Base-by-base conservation (phyloP, 2,329 filamentous ascomycete species). In the Aureobasidium vineae region DNA sequence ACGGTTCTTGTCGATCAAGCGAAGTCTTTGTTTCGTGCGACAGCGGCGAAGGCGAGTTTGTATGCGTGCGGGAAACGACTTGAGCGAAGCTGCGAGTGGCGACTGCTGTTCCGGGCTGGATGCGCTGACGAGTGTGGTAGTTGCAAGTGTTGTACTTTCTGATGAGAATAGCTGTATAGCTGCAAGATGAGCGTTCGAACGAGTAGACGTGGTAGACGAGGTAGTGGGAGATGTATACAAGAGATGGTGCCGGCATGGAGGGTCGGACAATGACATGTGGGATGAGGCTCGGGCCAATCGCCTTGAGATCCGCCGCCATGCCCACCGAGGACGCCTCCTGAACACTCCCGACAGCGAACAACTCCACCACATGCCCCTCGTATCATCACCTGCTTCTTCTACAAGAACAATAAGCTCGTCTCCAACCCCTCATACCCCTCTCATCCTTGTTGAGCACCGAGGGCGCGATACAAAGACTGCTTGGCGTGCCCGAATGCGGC, bases 241-340 rank as follows among this genome's bases (percentile, higher is more conserved):
- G 26, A 26, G 28, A 21, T 41, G 26, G 31, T 21, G 5, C 21
- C n/a, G n/a, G 38, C 50, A 54, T 65, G 50, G 61, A 65, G 61
- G 61, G 61, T 50, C 26, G 45, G 16, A 63, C 47, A 63, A 63
- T 63, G 60, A 63, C 60, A 61, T 63, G 59, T 41, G 60, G 33
- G 47, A 53, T 43, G 47, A 10, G 23, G 19, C 61, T 56, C 50
- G 61, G 61, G 21, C 61, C 61, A 65, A 56, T 65, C 61, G 50
- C 41, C 61, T 47, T 21, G 28, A 50, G 61, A 15, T 13, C 19
- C 26, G 43, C 19, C n/a, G 40, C 13, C 61, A 65, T 65, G 61
- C 50, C 47, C 47, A 54, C 3, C 36, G 33, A 53, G 43, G 1
- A 47, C 1, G 2, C 45, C 28, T 26, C 36, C 45, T 52, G n/a